Evolutionary conservation across 2,329 filamentous ascomycete species (phyloP).

Genomic region (Penicillium concentricum): DNA sequence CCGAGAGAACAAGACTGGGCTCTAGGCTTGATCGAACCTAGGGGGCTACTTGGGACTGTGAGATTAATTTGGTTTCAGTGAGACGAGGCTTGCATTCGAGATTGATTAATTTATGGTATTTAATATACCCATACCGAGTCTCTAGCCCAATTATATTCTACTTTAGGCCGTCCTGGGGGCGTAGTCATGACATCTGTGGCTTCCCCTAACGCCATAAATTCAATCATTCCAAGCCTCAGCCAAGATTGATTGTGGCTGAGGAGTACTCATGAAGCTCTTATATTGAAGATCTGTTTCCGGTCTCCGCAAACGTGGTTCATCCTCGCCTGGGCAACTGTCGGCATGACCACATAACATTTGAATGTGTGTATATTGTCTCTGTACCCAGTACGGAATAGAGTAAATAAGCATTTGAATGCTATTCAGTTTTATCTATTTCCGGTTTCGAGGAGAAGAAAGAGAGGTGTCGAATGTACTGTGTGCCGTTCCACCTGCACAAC

Average conservation of each 20-base stretch:
- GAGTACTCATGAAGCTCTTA: neutral
- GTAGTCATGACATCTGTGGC: constrained; percentile 9
- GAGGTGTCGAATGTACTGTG: neutral
- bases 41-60: neutral
- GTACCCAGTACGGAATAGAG: neutral
- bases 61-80: constrained; percentile 2
- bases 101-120: neutral
- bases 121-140: neutral
- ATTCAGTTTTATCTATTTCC: neutral
- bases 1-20: neutral
- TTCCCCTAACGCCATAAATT: neutral
- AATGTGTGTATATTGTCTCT: neutral
- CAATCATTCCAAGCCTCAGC: neutral
- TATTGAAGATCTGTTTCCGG: constrained; percentile 4
- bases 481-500: neutral
- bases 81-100: neutral
- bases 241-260: neutral
- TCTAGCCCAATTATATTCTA: neutral
- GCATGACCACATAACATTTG: neutral
- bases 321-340: neutral
- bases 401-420: neutral
- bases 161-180: too few species aligned
- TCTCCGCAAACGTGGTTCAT: constrained; percentile 10
- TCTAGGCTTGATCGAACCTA: neutral
- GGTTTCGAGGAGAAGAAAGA: neutral